Conservation (phyloP, 768 basidiomycete species). For the Melanogaster broomeanus region DNA sequence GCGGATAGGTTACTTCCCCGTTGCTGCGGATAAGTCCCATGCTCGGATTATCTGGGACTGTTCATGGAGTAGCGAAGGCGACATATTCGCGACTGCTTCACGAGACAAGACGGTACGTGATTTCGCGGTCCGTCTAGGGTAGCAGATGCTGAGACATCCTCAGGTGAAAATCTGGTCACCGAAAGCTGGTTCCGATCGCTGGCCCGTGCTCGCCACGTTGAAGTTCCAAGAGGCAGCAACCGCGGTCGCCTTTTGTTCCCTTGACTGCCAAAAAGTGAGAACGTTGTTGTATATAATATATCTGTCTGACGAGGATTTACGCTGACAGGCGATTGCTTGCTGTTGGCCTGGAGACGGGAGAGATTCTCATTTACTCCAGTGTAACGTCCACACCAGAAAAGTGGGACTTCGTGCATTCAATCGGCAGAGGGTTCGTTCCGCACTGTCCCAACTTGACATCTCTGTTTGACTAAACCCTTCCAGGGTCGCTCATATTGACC, state of each 20-base stretch:
- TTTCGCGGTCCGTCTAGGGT: background rate
- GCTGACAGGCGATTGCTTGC: conserved; percentile 60
- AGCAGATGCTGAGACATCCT: background rate
- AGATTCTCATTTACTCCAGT: conserved; percentile 63
- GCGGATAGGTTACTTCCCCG: conserved; percentile 56
- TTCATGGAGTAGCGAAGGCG: conserved; percentile 76
- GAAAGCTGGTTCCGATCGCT: conserved; percentile 39
- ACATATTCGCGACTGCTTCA: conserved; percentile 89
- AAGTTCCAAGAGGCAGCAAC: conserved; percentile 80
- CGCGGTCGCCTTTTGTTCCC: conserved; percentile 66
- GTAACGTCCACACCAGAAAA: conserved; percentile 26
- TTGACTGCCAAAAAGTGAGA: conserved; percentile 44
- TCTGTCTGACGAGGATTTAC: conserved; percentile 6
- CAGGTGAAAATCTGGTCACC: conserved; percentile 86
- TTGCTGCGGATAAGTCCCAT: conserved; percentile 81
- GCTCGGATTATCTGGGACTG: conserved; percentile 96
- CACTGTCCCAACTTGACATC: conserved; percentile 4
- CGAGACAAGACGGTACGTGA: conserved; percentile 85
- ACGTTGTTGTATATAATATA: background rate
- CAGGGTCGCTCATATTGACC: conserved; percentile 74
- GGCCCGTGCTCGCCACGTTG: conserved; percentile 61
- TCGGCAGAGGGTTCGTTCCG: conserved; percentile 52
- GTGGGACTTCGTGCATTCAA: conserved; percentile 49
- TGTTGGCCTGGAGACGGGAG: conserved; percentile 83
- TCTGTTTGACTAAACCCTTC: background rate